Evolutionary conservation across 2,329 filamentous ascomycete genomes (phyloP).

Genomic region (Pseudogymnoascus sp.): DNA sequence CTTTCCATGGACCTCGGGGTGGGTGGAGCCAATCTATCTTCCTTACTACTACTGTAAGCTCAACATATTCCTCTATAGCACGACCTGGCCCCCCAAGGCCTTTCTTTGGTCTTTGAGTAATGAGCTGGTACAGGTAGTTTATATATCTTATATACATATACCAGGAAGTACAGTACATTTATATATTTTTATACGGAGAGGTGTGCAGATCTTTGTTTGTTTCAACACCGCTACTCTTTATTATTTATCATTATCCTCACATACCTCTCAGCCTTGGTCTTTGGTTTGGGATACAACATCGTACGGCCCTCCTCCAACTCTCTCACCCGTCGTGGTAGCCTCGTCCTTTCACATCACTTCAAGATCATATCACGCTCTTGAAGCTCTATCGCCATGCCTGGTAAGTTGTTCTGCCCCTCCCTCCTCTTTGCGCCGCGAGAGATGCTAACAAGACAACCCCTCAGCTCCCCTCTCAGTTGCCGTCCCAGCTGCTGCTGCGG

Average conservation of each 20-base stretch:
- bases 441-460: neutral
- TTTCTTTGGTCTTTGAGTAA: neutral
- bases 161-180: neutral
- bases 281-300: neutral
- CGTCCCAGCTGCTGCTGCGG: constrained; percentile 56
- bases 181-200: neutral
- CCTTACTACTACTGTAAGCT: neutral
- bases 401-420: neutral
- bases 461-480: constrained; percentile 48
- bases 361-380: neutral
- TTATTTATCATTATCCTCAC: neutral
- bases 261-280: neutral
- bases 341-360: neutral
- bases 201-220: neutral
- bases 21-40: neutral
- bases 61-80: neutral
- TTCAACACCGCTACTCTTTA: neutral
- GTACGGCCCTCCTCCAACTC: neutral
- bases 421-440: neutral
- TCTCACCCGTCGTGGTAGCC: neutral
- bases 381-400: neutral
- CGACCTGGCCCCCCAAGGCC: neutral
- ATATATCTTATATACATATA: neutral
- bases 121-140: neutral
- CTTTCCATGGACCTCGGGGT: neutral